Base-by-base conservation (phyloP, 1,284 basidiomycete genomes). In the Phylloboletellus chloephorus region DNA sequence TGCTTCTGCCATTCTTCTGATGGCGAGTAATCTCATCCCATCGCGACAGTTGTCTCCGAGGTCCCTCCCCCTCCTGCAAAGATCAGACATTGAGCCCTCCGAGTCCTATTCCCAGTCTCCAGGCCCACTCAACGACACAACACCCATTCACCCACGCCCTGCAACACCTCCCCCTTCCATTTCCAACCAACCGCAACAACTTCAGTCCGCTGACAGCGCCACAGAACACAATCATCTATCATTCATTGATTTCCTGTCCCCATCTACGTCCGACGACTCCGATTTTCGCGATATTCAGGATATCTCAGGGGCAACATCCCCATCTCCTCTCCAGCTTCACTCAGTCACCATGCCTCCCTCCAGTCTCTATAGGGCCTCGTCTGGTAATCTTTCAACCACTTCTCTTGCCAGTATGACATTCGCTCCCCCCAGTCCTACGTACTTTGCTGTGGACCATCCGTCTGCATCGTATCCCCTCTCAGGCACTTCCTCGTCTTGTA, bases 161-260 rank as follows among this genome's bases (percentile, higher is more conserved):
- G 42, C 56, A 22, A 58, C 61, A 34, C 59, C 61, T 19, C 32
- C 28, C 7, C 57, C 61, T 57, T 52, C 54, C 51, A 52, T 53
- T 53, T 52, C 52, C 56, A 28, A 22, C 24, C 13, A 49, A 6
- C 36, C 47, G 22, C 20, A 48, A 49, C 40, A 42, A 45, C 28
- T 51, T 24, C 40, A 48, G 28, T 46, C 50, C 17, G 26, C 13
- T 16, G 43, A 51, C 31, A 31, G 31, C n/a, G 34, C 34, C 23
- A 10, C 49, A 25, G 26, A 34, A 39, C 35, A 46, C 17, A 56
- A 67, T 51, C 66, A 65, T 52, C 62, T 70, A 47, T 80, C 78
- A 16, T 80, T 79, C 56, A 77, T 81, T 32, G 78, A 80, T 57
- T 59, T 79, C 37, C 57, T 64, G 34, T 73, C 76, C 0, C 67